These are phyloP conservation scores for thale cress (Arabidopsis thaliana) DNA, from an alignment of 345 rosid genomes.

Conservation along the genomic window TAIR10.1 NC_003070.9:10321001-10321500, in stretches of 20 bases:
- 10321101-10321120: slow-evolving; percentile 29
- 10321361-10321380: slow-evolving; percentile 31
- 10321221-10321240: slow-evolving; percentile 5
- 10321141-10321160: background rate
- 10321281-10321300: slow-evolving; percentile 17
- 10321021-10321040: background rate
- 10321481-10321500: slow-evolving; percentile 43
- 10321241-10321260: background rate
- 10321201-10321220: slow-evolving; percentile 21
- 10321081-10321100: slow-evolving; percentile 13
- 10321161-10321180: background rate
- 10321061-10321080: background rate
- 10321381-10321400: background rate
- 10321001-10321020: background rate
- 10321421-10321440: slow-evolving; percentile 34
- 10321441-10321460: slow-evolving; percentile 9
- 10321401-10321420: slow-evolving; percentile 44
- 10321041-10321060: background rate
- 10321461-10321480: slow-evolving; percentile 39
- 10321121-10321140: background rate
- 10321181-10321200: slow-evolving; percentile 15
- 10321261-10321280: background rate
- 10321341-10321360: slow-evolving; percentile 29
- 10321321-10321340: slow-evolving; percentile 30
- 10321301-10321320: slow-evolving; percentile 27